These are phyloP conservation scores for Malassezia arunalokei DNA, from an alignment of 1,284 basidiomycete species.

Conservation along the genomic window DNA sequence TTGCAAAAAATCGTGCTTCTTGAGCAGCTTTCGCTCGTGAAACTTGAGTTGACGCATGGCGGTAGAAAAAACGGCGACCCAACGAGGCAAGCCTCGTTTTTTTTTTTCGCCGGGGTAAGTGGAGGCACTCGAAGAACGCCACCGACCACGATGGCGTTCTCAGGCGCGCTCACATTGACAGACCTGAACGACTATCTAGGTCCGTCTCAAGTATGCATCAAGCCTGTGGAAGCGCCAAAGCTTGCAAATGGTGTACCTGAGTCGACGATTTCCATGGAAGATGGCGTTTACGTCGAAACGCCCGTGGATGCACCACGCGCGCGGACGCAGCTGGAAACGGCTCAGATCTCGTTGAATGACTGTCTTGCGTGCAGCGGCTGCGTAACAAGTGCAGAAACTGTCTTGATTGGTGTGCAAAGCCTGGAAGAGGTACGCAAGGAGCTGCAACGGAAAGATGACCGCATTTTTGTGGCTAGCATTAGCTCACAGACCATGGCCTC, in stretches of 20 bases:
- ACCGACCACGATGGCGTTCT: conserved; percentile 61
- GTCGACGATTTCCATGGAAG: conserved; percentile 79
- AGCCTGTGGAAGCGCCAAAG: conserved; percentile 58
- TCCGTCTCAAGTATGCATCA: conserved; percentile 93
- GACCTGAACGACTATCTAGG: conserved; percentile 97
- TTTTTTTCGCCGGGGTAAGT: neutral
- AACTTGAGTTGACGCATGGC: conserved; percentile 43
- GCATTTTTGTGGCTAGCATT: conserved; percentile 33
- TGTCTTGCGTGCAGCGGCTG: conserved; percentile 91
- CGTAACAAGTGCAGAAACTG: conserved; percentile 93
- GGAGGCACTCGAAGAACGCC: neutral
- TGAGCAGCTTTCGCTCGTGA: conserved; percentile 45
- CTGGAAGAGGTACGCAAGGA: conserved; percentile 69
- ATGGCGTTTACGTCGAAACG: conserved; percentile 64
- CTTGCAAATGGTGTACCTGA: conserved; percentile 19
- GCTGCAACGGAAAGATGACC: conserved; percentile 13
- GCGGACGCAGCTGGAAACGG: conserved; percentile 47
- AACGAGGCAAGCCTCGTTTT: neutral
- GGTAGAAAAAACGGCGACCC: neutral
- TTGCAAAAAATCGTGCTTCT: conserved; percentile 52
- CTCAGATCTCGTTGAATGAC: conserved; percentile 88
- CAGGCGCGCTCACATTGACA: conserved; percentile 66
- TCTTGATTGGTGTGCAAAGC: conserved; percentile 91
- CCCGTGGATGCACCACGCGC: conserved; percentile 14
- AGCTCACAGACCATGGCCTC: conserved; percentile 86